Evolutionary conservation across 768 basidiomycete genomes (phyloP).

Genomic region (Astraeus odoratus): DNA sequence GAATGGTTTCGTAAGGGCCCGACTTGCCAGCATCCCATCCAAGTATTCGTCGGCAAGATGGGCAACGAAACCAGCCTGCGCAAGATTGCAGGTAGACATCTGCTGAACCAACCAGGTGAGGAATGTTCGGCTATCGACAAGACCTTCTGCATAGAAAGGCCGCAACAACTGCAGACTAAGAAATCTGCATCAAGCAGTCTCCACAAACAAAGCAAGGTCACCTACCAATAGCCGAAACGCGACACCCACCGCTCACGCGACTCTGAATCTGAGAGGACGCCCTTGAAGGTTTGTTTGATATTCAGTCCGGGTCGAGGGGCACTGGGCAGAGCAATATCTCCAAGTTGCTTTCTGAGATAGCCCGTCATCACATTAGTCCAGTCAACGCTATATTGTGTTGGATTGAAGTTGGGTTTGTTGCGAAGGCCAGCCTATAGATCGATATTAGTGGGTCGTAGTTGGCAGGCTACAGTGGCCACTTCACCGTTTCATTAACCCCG

Average conservation of each 20-base stretch:
- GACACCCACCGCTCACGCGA: conserved; percentile 71
- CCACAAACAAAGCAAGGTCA: neutral
- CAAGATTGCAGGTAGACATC: conserved; percentile 69
- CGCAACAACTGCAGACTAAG: conserved; percentile 62
- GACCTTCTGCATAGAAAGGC: conserved; percentile 71
- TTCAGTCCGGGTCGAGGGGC: conserved; percentile 70
- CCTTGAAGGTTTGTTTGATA: conserved; percentile 81
- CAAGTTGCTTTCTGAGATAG: conserved; percentile 77
- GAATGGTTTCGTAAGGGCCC: conserved; percentile 65
- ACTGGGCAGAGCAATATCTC: conserved; percentile 72
- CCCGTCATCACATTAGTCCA: conserved; percentile 79
- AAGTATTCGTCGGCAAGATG: conserved; percentile 78
- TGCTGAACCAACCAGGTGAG: conserved; percentile 76
- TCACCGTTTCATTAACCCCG: conserved; percentile 81
- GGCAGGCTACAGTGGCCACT: conserved; percentile 9
- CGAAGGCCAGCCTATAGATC: conserved; percentile 55
- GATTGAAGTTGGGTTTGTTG: conserved; percentile 75
- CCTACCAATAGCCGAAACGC: conserved; percentile 72
- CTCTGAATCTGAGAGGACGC: conserved; percentile 66
- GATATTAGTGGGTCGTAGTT: conserved; percentile 1
- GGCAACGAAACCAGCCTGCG: conserved; percentile 71
- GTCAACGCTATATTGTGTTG: conserved; percentile 76
- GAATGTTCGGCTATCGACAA: conserved; percentile 74
- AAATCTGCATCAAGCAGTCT: conserved; percentile 2
- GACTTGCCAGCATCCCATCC: conserved; percentile 55